phyloP scores from a whole-genome alignment of 345 rosid genomes.

The Passiflora organensis region DNA sequence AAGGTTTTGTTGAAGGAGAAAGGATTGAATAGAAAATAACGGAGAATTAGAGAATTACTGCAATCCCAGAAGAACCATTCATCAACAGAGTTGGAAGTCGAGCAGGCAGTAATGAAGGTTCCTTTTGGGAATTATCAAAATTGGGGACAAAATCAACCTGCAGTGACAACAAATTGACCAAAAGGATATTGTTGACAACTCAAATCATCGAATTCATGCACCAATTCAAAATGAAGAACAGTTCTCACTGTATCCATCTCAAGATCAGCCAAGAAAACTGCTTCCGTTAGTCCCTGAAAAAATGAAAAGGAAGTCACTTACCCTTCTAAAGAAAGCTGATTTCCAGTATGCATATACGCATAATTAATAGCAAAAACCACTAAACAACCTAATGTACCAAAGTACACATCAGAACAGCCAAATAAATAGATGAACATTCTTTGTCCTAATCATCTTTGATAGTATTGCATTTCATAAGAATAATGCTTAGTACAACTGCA shows the following conservation, averaged over 20 bases:
- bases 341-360: no score
- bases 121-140: constrained; percentile 86
- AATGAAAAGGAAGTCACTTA: neutral
- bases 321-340: no score
- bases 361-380: no score
- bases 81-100: constrained; percentile 80
- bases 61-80: constrained; percentile 98
- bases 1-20: no score
- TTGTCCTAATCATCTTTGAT: no score
- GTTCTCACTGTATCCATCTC: constrained; percentile 69
- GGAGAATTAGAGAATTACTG: constrained; percentile 40
- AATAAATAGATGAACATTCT: neutral
- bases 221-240: constrained; percentile 2
- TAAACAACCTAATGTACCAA: neutral
- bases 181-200: neutral
- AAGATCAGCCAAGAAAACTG: constrained; percentile 73
- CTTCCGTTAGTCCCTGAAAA: constrained; percentile 79
- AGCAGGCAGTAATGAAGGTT: constrained; percentile 88
- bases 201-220: neutral
- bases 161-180: constrained; percentile 1
- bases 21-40: constrained; percentile 3
- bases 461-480: no score
- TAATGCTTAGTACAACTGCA: no score
- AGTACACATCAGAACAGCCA: neutral
- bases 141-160: constrained; percentile 94